Conservation (phyloP, 2,329 filamentous ascomycete genomes). For the Botryosphaeria agaves region DNA sequence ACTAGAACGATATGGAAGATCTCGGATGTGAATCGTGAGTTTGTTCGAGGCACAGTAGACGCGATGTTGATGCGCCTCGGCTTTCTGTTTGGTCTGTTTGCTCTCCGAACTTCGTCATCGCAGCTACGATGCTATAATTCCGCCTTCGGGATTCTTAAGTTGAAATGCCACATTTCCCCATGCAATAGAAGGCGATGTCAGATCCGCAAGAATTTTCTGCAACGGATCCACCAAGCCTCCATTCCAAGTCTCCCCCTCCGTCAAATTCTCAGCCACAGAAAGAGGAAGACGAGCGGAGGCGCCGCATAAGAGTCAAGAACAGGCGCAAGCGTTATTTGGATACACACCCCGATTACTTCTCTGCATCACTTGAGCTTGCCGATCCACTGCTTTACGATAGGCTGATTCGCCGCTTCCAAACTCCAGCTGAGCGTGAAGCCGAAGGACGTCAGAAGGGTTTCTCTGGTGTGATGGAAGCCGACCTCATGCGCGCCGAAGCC, state of each 20-base stretch:
- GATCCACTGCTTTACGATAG: constrained; percentile 73
- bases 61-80: too few relatives aligned
- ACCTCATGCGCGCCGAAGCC: constrained; percentile 58
- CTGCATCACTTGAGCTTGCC: constrained; percentile 41
- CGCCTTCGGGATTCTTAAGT: too few relatives aligned
- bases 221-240: background rate
- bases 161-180: background rate
- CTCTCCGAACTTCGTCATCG: background rate
- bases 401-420: constrained; percentile 61
- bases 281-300: constrained; percentile 5
- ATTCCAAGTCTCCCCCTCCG: background rate
- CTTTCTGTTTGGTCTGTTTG: too few relatives aligned
- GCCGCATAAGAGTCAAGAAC: constrained; percentile 48
- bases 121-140: background rate
- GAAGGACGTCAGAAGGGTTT: constrained; percentile 63
- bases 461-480: constrained; percentile 60
- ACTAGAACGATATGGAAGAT: too few relatives aligned
- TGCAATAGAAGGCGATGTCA: background rate
- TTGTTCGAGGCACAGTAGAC: too few relatives aligned
- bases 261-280: background rate
- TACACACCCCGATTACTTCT: constrained; percentile 55
- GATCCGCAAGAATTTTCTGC: too few relatives aligned
- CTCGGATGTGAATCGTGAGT: too few relatives aligned
- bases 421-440: constrained; percentile 51
- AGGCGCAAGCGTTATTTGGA: constrained; percentile 61